Base-by-base conservation (phyloP, 2,329 filamentous ascomycete genomes). In the Ceratocystis albifundus region DNA sequence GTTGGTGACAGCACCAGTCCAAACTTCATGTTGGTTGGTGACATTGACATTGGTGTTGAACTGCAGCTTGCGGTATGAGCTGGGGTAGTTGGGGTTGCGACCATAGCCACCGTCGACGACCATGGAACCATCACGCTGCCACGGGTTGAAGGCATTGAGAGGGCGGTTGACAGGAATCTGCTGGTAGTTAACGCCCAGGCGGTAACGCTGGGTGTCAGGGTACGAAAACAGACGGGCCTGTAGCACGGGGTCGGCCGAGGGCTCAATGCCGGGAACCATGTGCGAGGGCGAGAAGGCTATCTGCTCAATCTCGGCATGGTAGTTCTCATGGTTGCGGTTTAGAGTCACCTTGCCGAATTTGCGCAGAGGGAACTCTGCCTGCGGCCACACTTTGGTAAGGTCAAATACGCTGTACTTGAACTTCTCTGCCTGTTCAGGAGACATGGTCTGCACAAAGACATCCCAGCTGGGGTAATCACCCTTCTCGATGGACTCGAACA, bases 51-150 rank as follows among this genome's bases (percentile, higher is more conserved):
- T 67, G 48, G 48, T 28, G 69, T 75, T 75, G 73, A 79, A 80
- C 7, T 76, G 75, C 64, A 82, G 66, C 6, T 73, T 71, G 22
- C 79, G 77, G 74, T 79, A 81, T 30, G 78, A 79, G 48, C 78
- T 80, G 22, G 78, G 77, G 71, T 86, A 87, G 74, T 82, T 83
- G 8, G 82, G 82, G 71, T 84, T 81, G 28, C 77, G 76, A 64
- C 83, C 83, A 70, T 85, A 84, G 76, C 86, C 86, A 66, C 77
- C 78, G 75, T 90, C 88, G 72, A 84, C 78, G 67, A 85, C 82
- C 86, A 90, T 90, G 68, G 74, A 72, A 17, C 88, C 88, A 71
- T 90, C 88, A 69, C 88, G 84, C 74, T 90, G 87, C 79, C 85
- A 88, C 69, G 88, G 88, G 70, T 87, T 80, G 79, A 82, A 80